Conservation (phyloP, 2,329 filamentous ascomycete species). For the Colletotrichum simmondsii region DNA sequence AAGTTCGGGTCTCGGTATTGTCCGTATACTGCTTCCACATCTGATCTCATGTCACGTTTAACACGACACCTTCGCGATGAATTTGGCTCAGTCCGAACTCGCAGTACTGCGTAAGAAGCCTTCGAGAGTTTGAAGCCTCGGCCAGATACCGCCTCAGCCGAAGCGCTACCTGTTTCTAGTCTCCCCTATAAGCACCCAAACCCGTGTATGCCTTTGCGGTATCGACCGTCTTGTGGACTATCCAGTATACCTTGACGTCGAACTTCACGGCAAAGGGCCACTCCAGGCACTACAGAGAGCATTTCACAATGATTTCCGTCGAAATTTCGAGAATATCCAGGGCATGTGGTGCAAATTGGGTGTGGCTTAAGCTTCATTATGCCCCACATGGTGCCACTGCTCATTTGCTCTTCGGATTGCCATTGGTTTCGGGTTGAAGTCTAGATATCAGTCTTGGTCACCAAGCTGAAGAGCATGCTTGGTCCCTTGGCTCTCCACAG, state of each 20-base stretch:
- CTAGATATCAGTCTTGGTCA: not conserved
- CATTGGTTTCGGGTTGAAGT: not conserved
- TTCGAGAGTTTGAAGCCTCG: not conserved
- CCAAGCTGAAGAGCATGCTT: not conserved
- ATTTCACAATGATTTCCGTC: not conserved
- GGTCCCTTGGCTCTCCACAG: not conserved
- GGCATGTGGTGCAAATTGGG: constrained; percentile 25
- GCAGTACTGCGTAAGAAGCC: not conserved
- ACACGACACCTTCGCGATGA: not conserved
- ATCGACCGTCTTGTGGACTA: not conserved
- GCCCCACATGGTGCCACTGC: constrained; percentile 21
- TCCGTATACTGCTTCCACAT: not conserved
- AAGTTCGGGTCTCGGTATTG: constrained; percentile 7
- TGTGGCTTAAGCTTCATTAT: constrained; percentile 27
- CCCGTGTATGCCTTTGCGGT: not conserved
- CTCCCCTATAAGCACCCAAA: not conserved
- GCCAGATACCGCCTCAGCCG: not conserved
- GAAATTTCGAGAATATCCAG: not conserved
- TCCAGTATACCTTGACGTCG: not conserved
- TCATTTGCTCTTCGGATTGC: constrained; percentile 1
- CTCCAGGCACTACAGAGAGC: not conserved
- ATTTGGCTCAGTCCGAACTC: not conserved
- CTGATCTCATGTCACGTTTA: not conserved
- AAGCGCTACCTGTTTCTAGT: too few relatives aligned
- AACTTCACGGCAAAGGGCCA: not conserved